Evolutionary conservation across 805 yeast genomes (phyloP).

Genomic region (Candida loeiensis): DNA sequence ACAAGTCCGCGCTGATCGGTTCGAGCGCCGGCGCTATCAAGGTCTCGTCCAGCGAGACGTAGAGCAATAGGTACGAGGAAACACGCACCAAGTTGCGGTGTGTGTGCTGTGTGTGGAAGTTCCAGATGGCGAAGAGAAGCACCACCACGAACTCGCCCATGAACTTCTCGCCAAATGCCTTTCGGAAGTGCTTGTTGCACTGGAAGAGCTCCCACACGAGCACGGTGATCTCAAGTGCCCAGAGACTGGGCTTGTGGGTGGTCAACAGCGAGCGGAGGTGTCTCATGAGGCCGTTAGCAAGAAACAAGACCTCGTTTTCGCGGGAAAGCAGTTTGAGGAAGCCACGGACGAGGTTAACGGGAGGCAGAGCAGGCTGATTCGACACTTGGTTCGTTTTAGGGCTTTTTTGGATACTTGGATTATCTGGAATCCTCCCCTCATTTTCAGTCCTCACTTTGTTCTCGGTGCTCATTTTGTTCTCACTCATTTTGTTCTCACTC

Average conservation of each 20-base stretch:
- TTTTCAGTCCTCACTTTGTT: too few species aligned
- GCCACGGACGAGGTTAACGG: background rate
- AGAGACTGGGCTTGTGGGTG: slow-evolving; percentile 17
- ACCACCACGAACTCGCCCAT: slow-evolving; percentile 53
- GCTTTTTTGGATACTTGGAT: too few species aligned
- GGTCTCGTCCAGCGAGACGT: slow-evolving; percentile 37
- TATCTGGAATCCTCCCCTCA: too few species aligned
- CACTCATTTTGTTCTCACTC: too few species aligned
- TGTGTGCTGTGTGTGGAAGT: slow-evolving; percentile 37
- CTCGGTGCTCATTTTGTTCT: too few species aligned
- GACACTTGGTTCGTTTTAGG: background rate
- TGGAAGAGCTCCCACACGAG: slow-evolving; percentile 75
- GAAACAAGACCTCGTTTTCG: slow-evolving; percentile 49
- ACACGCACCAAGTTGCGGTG: slow-evolving; percentile 45
- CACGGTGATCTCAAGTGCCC: slow-evolving; percentile 60
- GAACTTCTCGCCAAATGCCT: slow-evolving; percentile 34
- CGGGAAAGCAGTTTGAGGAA: slow-evolving; percentile 27
- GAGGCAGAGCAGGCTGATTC: too few species aligned
- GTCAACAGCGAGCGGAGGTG: slow-evolving; percentile 43
- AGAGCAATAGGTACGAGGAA: slow-evolving; percentile 49
- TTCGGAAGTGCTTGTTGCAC: slow-evolving; percentile 59
- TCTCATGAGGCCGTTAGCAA: slow-evolving; percentile 46
- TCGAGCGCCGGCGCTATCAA: slow-evolving; percentile 39
- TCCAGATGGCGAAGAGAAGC: slow-evolving; percentile 55
- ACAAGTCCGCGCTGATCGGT: slow-evolving; percentile 43